A percentile compares a stretch with the other conserved stretches of the same genome.
These are phyloP conservation scores for Trichoderma simmonsii DNA, from an alignment of 2,329 filamentous ascomycete genomes.

Conservation along the genomic window DNA sequence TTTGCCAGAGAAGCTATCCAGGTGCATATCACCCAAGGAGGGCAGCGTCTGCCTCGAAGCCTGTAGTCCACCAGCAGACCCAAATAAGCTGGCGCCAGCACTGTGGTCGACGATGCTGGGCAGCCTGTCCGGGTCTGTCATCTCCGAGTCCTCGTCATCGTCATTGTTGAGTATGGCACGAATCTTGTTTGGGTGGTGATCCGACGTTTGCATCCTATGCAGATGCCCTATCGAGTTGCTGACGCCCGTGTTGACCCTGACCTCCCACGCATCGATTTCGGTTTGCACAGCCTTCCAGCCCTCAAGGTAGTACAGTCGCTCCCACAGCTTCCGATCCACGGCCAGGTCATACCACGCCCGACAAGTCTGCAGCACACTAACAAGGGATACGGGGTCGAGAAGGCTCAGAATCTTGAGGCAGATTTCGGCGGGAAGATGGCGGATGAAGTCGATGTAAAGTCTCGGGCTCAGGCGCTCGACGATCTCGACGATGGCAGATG, in stretches of 20 bases:
- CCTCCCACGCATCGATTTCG: conserved; percentile 67
- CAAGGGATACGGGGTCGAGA: conserved; percentile 74
- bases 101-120: conserved; percentile 26
- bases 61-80: conserved; percentile 33
- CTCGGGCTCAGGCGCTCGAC: conserved; percentile 77
- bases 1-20: conserved; percentile 28
- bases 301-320: conserved; percentile 74
- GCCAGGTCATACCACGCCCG: conserved; percentile 78
- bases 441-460: conserved; percentile 89
- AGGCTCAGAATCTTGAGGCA: conserved; percentile 86
- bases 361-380: conserved; percentile 76
- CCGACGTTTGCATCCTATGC: conserved; percentile 44
- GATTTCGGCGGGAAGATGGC: conserved; percentile 82
- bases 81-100: conserved; percentile 33
- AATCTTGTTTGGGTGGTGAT: conserved; percentile 54
- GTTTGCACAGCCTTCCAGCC: conserved; percentile 73
- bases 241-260: conserved; percentile 48
- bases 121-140: conserved; percentile 39
- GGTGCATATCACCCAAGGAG: conserved; percentile 31
- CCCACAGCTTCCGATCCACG: conserved; percentile 83
- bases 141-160: conserved; percentile 51
- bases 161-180: conserved; percentile 50
- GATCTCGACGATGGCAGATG: conserved; percentile 74
- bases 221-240: conserved; percentile 39
- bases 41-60: conserved; percentile 28